Conservation (phyloP, 148 eudicot genomes). For the Fagopyrum esculentum region DNA sequence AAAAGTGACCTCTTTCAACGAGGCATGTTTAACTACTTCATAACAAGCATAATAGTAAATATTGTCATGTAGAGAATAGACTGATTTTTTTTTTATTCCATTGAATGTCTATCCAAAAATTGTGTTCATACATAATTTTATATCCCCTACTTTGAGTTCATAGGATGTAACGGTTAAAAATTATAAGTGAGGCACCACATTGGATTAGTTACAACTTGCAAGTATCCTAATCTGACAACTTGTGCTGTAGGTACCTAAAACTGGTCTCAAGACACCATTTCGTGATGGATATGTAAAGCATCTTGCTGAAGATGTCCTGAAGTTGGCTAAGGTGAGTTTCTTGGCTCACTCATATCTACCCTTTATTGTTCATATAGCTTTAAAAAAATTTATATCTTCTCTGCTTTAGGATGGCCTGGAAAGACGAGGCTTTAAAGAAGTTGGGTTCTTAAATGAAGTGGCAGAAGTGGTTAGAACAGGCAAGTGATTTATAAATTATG, state of each 20-base stretch:
- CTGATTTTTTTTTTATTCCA: background rate
- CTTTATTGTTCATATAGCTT: background rate
- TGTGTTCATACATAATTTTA: background rate
- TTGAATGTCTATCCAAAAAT: background rate
- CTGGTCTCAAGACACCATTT: constrained; percentile 91
- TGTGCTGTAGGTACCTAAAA: constrained; percentile 61
- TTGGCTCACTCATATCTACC: constrained; percentile 7
- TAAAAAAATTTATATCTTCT: background rate
- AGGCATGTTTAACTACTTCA: background rate
- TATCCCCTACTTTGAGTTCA: background rate
- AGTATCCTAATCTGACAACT: background rate
- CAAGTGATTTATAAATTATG: constrained; percentile 17
- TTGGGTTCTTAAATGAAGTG: constrained; percentile 85
- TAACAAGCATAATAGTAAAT: background rate
- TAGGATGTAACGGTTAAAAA: background rate
- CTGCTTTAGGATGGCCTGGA: constrained; percentile 76
- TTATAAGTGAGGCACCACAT: background rate
- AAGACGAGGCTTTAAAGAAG: constrained; percentile 87
- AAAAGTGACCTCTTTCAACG: background rate
- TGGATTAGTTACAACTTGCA: no score
- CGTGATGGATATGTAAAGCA: constrained; percentile 89
- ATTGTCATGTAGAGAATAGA: background rate
- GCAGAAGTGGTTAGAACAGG: constrained; percentile 94
- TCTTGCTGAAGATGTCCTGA: constrained; percentile 78
- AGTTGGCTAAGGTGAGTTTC: constrained; percentile 69